Evolutionary conservation across 2,329 filamentous ascomycete genomes (phyloP), one percentile per base, ranked within the genome.

Genomic region (Coniosporium tulheliwenetii): DNA sequence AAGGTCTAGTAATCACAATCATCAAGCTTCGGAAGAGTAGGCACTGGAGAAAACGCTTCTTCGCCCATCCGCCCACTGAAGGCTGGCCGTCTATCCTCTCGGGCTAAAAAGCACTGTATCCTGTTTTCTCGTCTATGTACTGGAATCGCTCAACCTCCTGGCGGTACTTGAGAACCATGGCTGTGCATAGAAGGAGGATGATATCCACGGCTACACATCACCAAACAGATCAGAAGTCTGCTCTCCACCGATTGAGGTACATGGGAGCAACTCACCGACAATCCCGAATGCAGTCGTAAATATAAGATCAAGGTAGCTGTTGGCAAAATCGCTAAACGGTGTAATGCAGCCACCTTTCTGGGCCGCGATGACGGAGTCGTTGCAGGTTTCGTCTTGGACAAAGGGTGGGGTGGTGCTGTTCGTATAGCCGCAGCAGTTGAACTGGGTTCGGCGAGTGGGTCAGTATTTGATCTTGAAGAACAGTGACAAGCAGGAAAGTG

Each of bases 241-340:
- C 5, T 33, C n/a, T 31, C 15, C 12, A 35, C 2, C 14, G n/a
- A 38, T 13, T 26, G 5, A 15, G 29, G 13, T 32, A 13, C 36
- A 29, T 19, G 30, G 29, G 36, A 37, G 32, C 36, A 26, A 31
- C 61, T 50, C 57, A 64, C 76, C 82, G 45, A 87, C 82, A 57
- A 89, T 77, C 45, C 81, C 84, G 56, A 91, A 91, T 41, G 81
- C 69, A 16, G 75, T 76, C 1, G 84, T 91, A 59, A 89, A 91
- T 54, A 89, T 75, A 42, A 76, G 62, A 60, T 86, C 81, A 47
- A 89, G 64, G 52, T 80, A 82, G 43, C 66, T 63, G 59, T 85
- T 86, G 43, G 78, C 71, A 51, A 80, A 85, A 41, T 65, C 71
- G 16, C 73, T 72, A 49, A 91, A 77, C 1, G 77, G 70, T 2